A percentile compares a stretch with the other conserved stretches of the same genome.
phyloP scores from a whole-genome alignment of 2,329 filamentous ascomycete genomes.

The Ceratocystis cubensis region DNA sequence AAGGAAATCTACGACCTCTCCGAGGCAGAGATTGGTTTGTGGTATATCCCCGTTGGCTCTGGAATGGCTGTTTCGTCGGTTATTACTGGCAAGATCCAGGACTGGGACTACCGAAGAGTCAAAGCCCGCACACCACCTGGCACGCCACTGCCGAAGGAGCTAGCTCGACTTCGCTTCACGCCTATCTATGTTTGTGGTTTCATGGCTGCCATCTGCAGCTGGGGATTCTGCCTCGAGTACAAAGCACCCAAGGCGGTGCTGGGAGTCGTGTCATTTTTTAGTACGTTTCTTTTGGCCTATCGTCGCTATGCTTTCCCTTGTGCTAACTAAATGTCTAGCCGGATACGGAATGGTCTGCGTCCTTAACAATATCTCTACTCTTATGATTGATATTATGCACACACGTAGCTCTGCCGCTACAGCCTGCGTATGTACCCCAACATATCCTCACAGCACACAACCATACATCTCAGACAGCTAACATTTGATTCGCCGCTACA shows the following conservation, averaged over 20 bases:
- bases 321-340: conserved; percentile 20
- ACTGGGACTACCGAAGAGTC: conserved; percentile 26
- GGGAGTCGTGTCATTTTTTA: conserved; percentile 24
- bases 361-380: conserved; percentile 27
- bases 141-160: conserved; percentile 25
- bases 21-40: conserved; percentile 28
- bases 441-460: background rate
- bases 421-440: conserved; percentile 24
- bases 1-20: conserved; percentile 25
- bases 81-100: conserved; percentile 26
- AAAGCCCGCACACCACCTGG: conserved; percentile 19
- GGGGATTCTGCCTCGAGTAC: conserved; percentile 26
- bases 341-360: conserved; percentile 27
- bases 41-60: conserved; percentile 27
- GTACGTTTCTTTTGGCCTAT: conserved; percentile 21
- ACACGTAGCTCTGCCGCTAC: conserved; percentile 26
- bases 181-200: conserved; percentile 25
- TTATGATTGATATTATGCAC: conserved; percentile 28
- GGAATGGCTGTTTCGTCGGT: conserved; percentile 27
- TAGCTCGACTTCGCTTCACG: conserved; percentile 25
- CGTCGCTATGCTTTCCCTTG: background rate
- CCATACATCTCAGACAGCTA: background rate
- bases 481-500: conserved; percentile 7
- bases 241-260: conserved; percentile 24
- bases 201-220: conserved; percentile 24